Evolutionary conservation across 2,329 filamentous ascomycete species (phyloP), one percentile per base, ranked within the genome.

Genomic region (Sphaerulina vaccinii): DNA sequence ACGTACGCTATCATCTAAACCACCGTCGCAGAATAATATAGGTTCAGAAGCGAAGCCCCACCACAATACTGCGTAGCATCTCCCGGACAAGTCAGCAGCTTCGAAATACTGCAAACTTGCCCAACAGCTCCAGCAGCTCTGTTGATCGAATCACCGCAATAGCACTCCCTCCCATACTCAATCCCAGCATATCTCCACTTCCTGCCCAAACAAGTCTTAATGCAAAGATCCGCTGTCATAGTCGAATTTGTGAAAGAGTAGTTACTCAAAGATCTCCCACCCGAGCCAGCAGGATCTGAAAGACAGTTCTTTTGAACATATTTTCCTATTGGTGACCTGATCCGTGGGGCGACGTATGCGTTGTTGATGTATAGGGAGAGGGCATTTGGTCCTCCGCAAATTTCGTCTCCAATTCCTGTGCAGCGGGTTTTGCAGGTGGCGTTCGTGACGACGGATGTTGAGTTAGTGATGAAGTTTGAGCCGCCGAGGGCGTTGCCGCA

Each of bases 191-290:
- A 69, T 36, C 62, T 58, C 32, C 57, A 59, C 9, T 50, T 52
- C 22, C 57, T 54, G 5, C 64, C 65, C 45, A 65, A 51, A 36
- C 66, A 69, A 46, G 54, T 67, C 54, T 66, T 65, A 16, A 66
- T 50, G 42, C 65, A 67, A 11, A 38, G 48, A 13, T 67, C 62
- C 23, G 58, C 56, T 5, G 64, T 65, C 62, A 67, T 63, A 2
- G 39, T 39, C 27, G 54, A 15, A 35, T 48, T 53, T 0, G 35
- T 37, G 22, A 35, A 59, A 9, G 19, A 39, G 1, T 56, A 53
- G 5, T 57, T 61, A 8, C 50, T 52, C n/a, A 67, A 40, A 2
- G 58, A 49, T 9, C 64, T 35, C 0, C 62, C 62, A 23, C 19
- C 49, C 13, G 27, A 48, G 5, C 24, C 45, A 19, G 49, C 52